Conservation (phyloP, 371 early-diverging fungal genomes). For the Circinella umbellata region DNA sequence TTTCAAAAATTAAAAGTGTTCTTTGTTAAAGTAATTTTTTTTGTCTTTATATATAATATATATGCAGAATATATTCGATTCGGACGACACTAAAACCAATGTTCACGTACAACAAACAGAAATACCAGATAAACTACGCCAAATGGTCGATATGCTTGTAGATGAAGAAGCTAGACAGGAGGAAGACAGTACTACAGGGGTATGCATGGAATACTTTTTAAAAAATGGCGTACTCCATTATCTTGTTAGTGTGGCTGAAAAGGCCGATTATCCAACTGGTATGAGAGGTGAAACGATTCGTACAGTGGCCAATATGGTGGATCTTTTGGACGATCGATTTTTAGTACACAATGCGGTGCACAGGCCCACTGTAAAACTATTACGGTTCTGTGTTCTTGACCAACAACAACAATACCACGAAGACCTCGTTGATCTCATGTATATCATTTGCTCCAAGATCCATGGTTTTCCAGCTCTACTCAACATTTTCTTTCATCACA, state of each 20-base stretch:
- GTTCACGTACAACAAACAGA: slow-evolving; percentile 69
- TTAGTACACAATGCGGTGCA: slow-evolving; percentile 86
- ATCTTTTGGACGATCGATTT: slow-evolving; percentile 80
- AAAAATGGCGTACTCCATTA: slow-evolving; percentile 76
- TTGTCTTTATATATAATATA: background rate
- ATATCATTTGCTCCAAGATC: slow-evolving; percentile 84
- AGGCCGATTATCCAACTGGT: slow-evolving; percentile 77
- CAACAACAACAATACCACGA: slow-evolving; percentile 71
- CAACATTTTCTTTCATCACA: slow-evolving; percentile 85
- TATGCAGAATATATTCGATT: slow-evolving; percentile 55
- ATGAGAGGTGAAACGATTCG: slow-evolving; percentile 79
- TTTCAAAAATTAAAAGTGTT: no score
- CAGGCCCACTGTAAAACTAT: slow-evolving; percentile 75
- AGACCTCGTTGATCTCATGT: slow-evolving; percentile 82
- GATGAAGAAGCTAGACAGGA: slow-evolving; percentile 77
- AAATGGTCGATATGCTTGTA: slow-evolving; percentile 83
- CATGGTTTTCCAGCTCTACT: slow-evolving; percentile 82
- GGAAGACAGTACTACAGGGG: slow-evolving; percentile 66
- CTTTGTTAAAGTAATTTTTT: no score
- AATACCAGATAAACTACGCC: slow-evolving; percentile 71
- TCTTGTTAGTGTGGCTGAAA: slow-evolving; percentile 76
- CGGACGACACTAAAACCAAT: slow-evolving; percentile 51
- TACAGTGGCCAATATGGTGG: slow-evolving; percentile 74
- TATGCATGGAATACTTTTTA: slow-evolving; percentile 87
- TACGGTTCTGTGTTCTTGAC: slow-evolving; percentile 64